Conservation (phyloP, 1,284 basidiomycete species). For the Ceratobasidium sp. region DNA sequence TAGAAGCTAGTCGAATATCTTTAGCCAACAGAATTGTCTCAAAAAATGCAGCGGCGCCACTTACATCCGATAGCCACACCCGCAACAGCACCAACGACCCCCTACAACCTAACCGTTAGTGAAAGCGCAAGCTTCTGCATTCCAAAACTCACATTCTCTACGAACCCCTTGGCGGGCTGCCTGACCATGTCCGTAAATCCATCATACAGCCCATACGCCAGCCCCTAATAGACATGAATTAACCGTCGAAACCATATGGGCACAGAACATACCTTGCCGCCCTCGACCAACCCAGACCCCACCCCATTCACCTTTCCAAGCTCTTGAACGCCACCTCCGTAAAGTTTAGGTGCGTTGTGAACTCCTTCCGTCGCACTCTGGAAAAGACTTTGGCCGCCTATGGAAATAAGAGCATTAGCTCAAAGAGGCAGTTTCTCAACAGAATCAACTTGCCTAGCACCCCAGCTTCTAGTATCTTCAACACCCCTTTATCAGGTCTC, state of each 20-base stretch:
- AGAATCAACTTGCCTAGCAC: conserved; percentile 54
- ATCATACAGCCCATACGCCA: conserved; percentile 61
- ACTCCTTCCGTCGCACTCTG: conserved; percentile 63
- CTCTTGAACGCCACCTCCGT: conserved; percentile 62
- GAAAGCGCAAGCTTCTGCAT: not conserved
- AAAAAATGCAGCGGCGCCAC: not conserved
- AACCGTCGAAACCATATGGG: not conserved
- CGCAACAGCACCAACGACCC: conserved; percentile 13
- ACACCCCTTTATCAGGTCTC: conserved; percentile 60
- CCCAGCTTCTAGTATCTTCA: conserved; percentile 62
- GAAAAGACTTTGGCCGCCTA: conserved; percentile 63
- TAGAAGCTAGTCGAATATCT: conserved; percentile 20
- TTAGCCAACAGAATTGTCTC: conserved; percentile 1
- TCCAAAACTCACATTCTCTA: conserved; percentile 1
- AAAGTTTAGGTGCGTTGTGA: conserved; percentile 61
- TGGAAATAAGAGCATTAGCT: not conserved
- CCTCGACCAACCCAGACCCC: conserved; percentile 63
- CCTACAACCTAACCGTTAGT: not conserved
- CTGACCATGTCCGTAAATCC: conserved; percentile 66
- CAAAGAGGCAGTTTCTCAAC: conserved; percentile 32
- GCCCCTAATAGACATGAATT: conserved; percentile 50
- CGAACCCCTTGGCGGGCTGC: conserved; percentile 61
- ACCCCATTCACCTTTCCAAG: conserved; percentile 61
- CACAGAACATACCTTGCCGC: conserved; percentile 57
- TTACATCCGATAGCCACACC: conserved; percentile 33